A percentile compares a stretch with the other conserved stretches of the same genome.
Evolutionary conservation across 2,329 filamentous ascomycete genomes (phyloP).

Genomic region (Geosmithia putterillii): DNA sequence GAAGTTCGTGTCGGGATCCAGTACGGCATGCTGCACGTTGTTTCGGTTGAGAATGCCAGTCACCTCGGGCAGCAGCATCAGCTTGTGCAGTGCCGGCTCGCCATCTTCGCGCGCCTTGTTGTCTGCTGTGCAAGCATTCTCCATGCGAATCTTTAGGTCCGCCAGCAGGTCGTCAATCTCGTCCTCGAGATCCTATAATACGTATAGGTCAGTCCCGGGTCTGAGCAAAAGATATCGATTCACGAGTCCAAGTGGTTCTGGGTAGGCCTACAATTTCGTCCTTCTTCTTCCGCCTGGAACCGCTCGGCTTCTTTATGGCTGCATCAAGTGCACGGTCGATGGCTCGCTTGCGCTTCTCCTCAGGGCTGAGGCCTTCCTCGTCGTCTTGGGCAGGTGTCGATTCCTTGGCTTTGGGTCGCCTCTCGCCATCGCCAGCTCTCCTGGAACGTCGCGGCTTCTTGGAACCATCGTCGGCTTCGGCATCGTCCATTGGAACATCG

Average conservation of each 20-base stretch:
- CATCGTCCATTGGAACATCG: conserved; percentile 33
- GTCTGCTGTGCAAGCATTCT: conserved; percentile 76
- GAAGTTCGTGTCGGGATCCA: conserved; percentile 92
- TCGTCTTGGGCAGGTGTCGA: conserved; percentile 48
- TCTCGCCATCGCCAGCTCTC: conserved; percentile 31
- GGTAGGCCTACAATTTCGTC: conserved; percentile 63
- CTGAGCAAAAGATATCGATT: too few species aligned
- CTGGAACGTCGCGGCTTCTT: conserved; percentile 34
- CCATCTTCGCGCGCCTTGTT: conserved; percentile 68
- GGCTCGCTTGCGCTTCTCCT: conserved; percentile 71
- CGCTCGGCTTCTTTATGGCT: conserved; percentile 65
- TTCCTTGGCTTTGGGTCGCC: conserved; percentile 31
- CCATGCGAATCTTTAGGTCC: conserved; percentile 80
- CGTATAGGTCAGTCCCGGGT: background rate
- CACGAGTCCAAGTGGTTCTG: too few species aligned
- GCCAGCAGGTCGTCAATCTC: conserved; percentile 85
- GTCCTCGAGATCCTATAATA: conserved; percentile 66
- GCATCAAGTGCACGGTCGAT: conserved; percentile 82
- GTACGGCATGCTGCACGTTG: conserved; percentile 69
- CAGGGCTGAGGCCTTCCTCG: conserved; percentile 70
- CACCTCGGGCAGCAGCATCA: conserved; percentile 87
- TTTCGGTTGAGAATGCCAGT: conserved; percentile 81
- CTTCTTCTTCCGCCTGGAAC: conserved; percentile 61
- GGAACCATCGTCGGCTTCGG: conserved; percentile 28
- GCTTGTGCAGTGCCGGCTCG: conserved; percentile 79